Base-by-base conservation (phyloP, 352 stramenopile species). In the Peronosclerospora sorghi region DNA sequence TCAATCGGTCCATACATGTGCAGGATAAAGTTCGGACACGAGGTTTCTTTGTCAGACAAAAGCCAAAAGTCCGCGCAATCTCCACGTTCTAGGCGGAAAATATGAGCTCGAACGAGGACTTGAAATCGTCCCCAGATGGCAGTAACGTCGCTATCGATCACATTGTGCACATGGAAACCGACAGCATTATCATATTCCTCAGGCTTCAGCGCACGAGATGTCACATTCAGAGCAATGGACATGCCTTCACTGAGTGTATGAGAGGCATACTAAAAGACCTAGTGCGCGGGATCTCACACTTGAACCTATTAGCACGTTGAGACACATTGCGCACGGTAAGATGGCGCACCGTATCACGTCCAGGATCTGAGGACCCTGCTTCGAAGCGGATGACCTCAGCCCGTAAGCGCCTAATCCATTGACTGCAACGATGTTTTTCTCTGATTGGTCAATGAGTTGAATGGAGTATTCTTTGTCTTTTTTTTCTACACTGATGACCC, bases 261-360 rank as follows among this genome's bases (percentile, higher is more conserved):
- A 86, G 81, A 14, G 91, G 89, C 78, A 97, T 92, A 41, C 79
- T 95, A 43, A 97, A 97, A 59, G 93, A 96, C 53, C 94, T 92
- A 42, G 87, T 95, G 40, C 60, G 76, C 14, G 87, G 90, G 17
- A 96, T 69, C 48, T 89, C 74, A 59, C 96, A 96, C 59, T 96
- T 96, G 57, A 96, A 93, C 59, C 93, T 91, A 49, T 89, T 76
- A 8, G 65, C 94, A 52, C 72, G 69, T 15, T 65, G 57, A 3
- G 74, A 86, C 24, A 97, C 76, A 51, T 97, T 97, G 59, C 94
- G 91, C 40, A 96, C 83, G 9, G 54, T 65, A 46, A 97, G 81
- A 24, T 86, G 83, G 54, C 88, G 76, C 28, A 87, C 68, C 56
- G 96, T 92, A 63, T 97, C 87, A 32, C 90, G 85, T 10, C 89